phyloP scores from a whole-genome alignment of 2,329 filamentous ascomycete species.

The Paramyrothecium sp. region DNA sequence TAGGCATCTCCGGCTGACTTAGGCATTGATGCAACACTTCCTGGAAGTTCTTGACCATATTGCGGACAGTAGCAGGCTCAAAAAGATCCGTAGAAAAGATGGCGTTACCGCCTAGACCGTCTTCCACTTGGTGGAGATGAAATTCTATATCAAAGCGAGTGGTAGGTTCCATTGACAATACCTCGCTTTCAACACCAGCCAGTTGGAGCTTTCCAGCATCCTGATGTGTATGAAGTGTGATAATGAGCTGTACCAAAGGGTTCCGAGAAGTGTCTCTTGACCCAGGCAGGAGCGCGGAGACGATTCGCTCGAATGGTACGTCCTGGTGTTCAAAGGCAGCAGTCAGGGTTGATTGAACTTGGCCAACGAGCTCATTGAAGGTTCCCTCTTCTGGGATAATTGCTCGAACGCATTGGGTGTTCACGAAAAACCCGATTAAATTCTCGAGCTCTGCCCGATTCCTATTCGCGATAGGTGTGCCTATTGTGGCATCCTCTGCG shows the following conservation, averaged over 20 bases:
- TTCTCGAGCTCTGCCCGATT: slow-evolving; percentile 8
- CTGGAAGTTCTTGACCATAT: slow-evolving; percentile 7
- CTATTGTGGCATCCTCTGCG: slow-evolving; percentile 9
- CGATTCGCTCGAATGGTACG: slow-evolving; percentile 13
- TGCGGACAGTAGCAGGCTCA: slow-evolving; percentile 7
- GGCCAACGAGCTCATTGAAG: slow-evolving; percentile 10
- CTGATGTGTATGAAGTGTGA: slow-evolving; percentile 6
- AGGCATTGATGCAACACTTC: slow-evolving; percentile 6
- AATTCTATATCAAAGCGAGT: slow-evolving; percentile 14
- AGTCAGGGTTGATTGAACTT: slow-evolving; percentile 5
- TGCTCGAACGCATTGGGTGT: slow-evolving; percentile 12
- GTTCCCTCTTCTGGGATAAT: slow-evolving; percentile 1
- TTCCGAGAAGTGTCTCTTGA: slow-evolving; percentile 5
- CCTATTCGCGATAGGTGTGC: slow-evolving; percentile 9
- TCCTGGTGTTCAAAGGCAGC: slow-evolving; percentile 14
- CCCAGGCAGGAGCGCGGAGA: slow-evolving; percentile 4
- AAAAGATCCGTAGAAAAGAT: slow-evolving; percentile 11
- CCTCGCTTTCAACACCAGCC: slow-evolving; percentile 7
- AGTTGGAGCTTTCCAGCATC: slow-evolving; percentile 4
- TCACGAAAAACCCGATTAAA: slow-evolving; percentile 15
- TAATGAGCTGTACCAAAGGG: slow-evolving; percentile 7
- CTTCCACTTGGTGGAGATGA: slow-evolving; percentile 7
- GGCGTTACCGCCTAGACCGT: slow-evolving; percentile 1
- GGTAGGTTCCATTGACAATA: slow-evolving; percentile 1
- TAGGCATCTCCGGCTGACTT: not conserved